Base-by-base conservation (phyloP, 345 rosid species). In the Acer campestre region DNA sequence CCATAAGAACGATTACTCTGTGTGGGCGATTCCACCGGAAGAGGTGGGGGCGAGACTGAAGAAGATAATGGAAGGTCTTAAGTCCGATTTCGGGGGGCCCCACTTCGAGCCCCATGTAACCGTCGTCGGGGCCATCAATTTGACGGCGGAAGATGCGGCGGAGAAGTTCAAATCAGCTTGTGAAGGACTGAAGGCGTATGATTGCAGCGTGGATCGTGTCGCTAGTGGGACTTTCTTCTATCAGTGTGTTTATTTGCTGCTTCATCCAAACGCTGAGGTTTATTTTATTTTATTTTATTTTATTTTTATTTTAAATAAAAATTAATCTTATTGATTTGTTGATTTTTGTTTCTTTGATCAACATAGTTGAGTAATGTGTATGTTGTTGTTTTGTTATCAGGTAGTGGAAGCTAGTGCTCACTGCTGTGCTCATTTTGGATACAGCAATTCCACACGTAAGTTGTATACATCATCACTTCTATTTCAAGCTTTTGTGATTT, bases 91-190 rank as follows among this genome's bases (percentile, higher is more conserved):
- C 83, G 73, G 84, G 18, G 98, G 97, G 14, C 97, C 99, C 1
- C 81, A 71, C 82, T 95, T 93, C 83, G 89, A 88, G 76, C 95
- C 98, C 18, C 99, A 95, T 75, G 88, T 92, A 49, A 95, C 98
- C 48, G 94, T 93, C 13, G 96, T 80, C 44, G 94, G 86, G 16
- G 89, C 92, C 14, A 77, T 84, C 42, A 79, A 77, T 27, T 83
- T 91, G 78, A 88, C 97, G 55, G 86, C 84, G 73, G 90, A 85
- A 4, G 98, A 88, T 27, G 99, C 99, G 0, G 53, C 86, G 75
- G 76, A 76, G 71, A 86, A 80, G 92, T 91, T 93, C 75, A 77
- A 79, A 66, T 74, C 93, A 1, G 92, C 94, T 46, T 93, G 96
- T 74, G 84, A 87, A 17, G 92, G 92, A 10, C 78, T 89, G 10